Evolutionary conservation across 83 land plant species (phyloP), one percentile per base, ranked within the genome.

Genomic region (Thuja plicata): DNA sequence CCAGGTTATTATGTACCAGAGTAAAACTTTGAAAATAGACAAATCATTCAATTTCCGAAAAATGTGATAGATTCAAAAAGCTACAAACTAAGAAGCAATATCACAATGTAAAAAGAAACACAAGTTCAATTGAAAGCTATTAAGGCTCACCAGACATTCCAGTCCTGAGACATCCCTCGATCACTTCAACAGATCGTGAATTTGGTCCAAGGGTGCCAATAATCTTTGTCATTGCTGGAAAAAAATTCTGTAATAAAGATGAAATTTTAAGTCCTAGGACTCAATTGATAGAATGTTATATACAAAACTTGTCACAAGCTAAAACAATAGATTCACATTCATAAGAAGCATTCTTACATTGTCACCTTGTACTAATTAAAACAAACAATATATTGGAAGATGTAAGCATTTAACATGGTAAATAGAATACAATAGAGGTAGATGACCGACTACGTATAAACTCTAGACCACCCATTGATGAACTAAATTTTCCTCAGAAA

Each of bases 171-270:
- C 97, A 94, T 55, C 77, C 89, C 45, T 93, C 93, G 17, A 97
- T 91, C 16, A 91, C 88, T 79, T 94, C 98, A 35, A 97, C 95
- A 12, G 96, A 92, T 15, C 94, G 94, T 34, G 98, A 94, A 35
- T 91, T 94, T 60, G 97, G 96, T n/a, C 98, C 98, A 34, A 97
- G 89, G 16, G 98, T 97, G 13, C 96, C 97, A 32, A 97, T 91
- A 40, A 96, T 94, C 88, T 96, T 97, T 30, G 98, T 96, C 91
- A 97, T 81, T 19, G 98, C 92, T 1, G 95, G 92, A 73, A 91
- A 93, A 66, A 91, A 91, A 70, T 52, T 87, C 97, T 95, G 96
- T 85, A 90, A 41, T 5, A 35, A 76, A 76, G 38, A 35, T 35
- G 12, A 76, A 8, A 76, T 13, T 32, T 12, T 76, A 34, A 76